Conservation (phyloP, 495 filamentous ascomycete species). For the Cladorrhinum samala region DNA sequence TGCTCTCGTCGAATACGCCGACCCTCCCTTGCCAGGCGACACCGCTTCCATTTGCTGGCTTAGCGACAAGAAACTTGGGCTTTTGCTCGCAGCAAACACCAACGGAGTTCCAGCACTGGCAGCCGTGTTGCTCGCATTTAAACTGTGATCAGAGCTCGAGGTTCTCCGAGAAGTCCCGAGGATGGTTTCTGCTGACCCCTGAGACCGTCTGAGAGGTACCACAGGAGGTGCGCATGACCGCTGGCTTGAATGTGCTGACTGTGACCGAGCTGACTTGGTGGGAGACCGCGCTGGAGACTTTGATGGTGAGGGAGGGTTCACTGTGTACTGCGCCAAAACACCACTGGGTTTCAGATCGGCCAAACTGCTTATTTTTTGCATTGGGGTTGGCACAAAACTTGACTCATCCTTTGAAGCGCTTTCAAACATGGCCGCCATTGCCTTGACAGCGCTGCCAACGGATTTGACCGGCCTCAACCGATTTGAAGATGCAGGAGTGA, state of each 20-base stretch:
- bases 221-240: neutral
- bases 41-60: neutral
- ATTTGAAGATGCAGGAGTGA: conserved; percentile 1
- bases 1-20: neutral
- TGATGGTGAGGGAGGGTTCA: conserved; percentile 18
- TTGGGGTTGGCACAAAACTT: conserved; percentile 3
- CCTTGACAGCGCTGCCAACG: conserved; percentile 32
- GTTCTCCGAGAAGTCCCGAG: neutral
- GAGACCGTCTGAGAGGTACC: neutral
- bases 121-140: neutral
- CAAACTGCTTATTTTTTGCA: neutral
- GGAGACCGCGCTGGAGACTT: conserved; percentile 2
- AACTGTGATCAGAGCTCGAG: neutral
- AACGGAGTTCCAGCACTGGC: neutral
- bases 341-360: conserved; percentile 13
- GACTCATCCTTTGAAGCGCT: conserved; percentile 17
- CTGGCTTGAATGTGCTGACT: neutral
- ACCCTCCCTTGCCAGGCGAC: neutral
- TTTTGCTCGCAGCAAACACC: neutral
- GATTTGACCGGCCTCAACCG: conserved; percentile 3
- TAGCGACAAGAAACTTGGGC: neutral
- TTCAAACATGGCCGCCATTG: conserved; percentile 41
- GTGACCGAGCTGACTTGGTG: neutral
- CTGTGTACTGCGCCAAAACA: conserved; percentile 24
- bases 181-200: neutral